Conservation (phyloP, 345 rosid species). For the Chamaenerion angustifolium region DNA sequence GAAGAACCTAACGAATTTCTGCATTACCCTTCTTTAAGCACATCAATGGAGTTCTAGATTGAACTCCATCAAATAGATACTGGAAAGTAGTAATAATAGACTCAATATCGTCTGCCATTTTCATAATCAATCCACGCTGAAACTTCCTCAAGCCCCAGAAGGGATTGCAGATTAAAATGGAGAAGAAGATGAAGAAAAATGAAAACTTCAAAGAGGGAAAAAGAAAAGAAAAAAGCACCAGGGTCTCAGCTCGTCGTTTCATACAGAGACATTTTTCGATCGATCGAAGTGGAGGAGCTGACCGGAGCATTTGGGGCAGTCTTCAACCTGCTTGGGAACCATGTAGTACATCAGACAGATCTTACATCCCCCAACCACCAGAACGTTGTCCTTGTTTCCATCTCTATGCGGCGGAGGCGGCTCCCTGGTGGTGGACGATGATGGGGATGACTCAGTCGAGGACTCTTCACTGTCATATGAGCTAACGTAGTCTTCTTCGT, state of each 20-base stretch:
- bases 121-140: too few relatives aligned
- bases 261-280: constrained; percentile 18
- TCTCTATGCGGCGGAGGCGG: constrained; percentile 9
- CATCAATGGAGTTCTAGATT: too few relatives aligned
- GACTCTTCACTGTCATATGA: constrained; percentile 65
- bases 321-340: constrained; percentile 70
- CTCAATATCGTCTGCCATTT: too few relatives aligned
- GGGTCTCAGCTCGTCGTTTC: not conserved
- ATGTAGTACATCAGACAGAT: constrained; percentile 85
- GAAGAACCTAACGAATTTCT: too few relatives aligned
- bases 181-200: not conserved
- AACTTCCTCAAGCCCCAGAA: too few relatives aligned
- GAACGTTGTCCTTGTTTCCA: constrained; percentile 31
- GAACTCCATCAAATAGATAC: too few relatives aligned
- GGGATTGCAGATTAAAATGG: too few relatives aligned
- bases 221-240: not conserved
- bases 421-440: constrained; percentile 13
- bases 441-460: constrained; percentile 49
- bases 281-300: constrained; percentile 78
- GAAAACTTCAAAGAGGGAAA: not conserved
- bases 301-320: constrained; percentile 71
- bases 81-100: too few relatives aligned
- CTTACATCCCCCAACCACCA: constrained; percentile 94
- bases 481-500: constrained; percentile 28
- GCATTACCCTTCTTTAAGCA: too few relatives aligned